Evolutionary conservation across 768 basidiomycete species (phyloP).

Genomic region (Rhodotorula babjevae): DNA sequence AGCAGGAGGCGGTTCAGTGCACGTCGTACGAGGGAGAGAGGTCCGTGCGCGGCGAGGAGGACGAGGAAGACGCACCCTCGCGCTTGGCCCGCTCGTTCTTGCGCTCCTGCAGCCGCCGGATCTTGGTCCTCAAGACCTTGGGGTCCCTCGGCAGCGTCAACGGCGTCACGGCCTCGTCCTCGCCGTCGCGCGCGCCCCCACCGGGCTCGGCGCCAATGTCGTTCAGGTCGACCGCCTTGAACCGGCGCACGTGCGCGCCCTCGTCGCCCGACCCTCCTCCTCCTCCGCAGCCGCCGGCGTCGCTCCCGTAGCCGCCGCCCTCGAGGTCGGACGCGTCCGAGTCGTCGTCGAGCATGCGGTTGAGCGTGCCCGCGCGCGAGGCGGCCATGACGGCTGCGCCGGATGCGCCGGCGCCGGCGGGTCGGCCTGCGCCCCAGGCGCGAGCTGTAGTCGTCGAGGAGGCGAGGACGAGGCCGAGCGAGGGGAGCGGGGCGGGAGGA

Average conservation of each 20-base stretch:
- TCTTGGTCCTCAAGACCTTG: slow-evolving; percentile 29
- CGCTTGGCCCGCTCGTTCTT: slow-evolving; percentile 31
- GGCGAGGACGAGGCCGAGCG: no score
- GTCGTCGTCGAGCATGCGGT: slow-evolving; percentile 39
- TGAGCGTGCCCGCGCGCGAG: slow-evolving; percentile 29
- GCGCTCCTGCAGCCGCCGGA: slow-evolving; percentile 35
- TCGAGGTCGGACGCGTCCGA: slow-evolving; percentile 41
- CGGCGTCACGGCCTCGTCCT: slow-evolving; percentile 33
- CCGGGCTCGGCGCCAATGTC: slow-evolving; percentile 36
- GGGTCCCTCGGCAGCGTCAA: slow-evolving; percentile 39
- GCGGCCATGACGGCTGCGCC: slow-evolving; percentile 38
- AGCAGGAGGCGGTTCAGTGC: background rate
- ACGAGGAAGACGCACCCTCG: slow-evolving; percentile 18
- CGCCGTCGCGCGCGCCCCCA: slow-evolving; percentile 9
- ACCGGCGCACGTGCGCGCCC: background rate
- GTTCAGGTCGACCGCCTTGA: slow-evolving; percentile 38
- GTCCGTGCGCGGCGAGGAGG: background rate
- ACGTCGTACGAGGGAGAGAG: background rate
- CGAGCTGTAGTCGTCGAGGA: slow-evolving; percentile 2
- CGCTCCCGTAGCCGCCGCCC: slow-evolving; percentile 17
- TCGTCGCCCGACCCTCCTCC: no score
- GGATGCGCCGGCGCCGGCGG: slow-evolving; percentile 11
- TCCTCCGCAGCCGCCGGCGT: slow-evolving; percentile 10
- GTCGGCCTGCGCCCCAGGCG: slow-evolving; percentile 14
- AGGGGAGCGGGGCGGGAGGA: no score